A percentile compares a stretch with the other conserved stretches of the same genome.
phyloP scores from a whole-genome alignment of 2,329 filamentous ascomycete genomes.

The Gaeumannomyces tritici region DNA sequence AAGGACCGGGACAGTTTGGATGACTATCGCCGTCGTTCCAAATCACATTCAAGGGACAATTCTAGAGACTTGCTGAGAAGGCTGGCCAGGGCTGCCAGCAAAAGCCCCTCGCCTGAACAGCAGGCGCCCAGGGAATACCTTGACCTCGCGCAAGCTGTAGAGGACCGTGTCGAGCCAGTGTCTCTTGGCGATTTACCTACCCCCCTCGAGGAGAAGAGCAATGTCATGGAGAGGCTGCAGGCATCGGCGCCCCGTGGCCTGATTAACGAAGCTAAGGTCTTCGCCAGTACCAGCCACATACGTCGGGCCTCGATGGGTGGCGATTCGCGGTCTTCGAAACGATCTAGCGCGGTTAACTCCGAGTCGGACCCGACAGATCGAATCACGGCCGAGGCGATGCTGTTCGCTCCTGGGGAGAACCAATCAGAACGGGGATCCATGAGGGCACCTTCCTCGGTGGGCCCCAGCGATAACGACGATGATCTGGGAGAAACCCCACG shows the following conservation, averaged over 20 bases:
- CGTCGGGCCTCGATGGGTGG: conserved; percentile 33
- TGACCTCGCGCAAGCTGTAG: neutral
- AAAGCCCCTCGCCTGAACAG: conserved; percentile 27
- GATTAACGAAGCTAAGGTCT: neutral
- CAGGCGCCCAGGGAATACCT: conserved; percentile 8
- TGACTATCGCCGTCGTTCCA: conserved; percentile 11
- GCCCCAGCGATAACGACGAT: conserved; percentile 22
- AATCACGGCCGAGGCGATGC: conserved; percentile 44
- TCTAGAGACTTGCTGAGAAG: conserved; percentile 39
- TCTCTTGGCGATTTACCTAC: neutral
- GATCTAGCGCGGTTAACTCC: conserved; percentile 35
- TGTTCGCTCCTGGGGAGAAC: conserved; percentile 42
- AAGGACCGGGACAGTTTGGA: conserved; percentile 5
- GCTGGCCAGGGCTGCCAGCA: conserved; percentile 36
- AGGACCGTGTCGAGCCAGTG: too few relatives aligned
- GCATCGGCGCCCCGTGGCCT: neutral
- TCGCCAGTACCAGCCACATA: conserved; percentile 13
- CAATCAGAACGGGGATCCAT: conserved; percentile 46
- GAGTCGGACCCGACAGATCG: conserved; percentile 46
- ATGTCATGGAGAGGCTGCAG: neutral
- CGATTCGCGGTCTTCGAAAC: conserved; percentile 39
- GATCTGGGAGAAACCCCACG: conserved; percentile 37
- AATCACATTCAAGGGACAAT: conserved; percentile 22
- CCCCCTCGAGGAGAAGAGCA: neutral
- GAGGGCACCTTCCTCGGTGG: conserved; percentile 36